Evolutionary conservation across 1,139 yeast species (phyloP).

Genomic region (Yamadazyma conglobata): DNA sequence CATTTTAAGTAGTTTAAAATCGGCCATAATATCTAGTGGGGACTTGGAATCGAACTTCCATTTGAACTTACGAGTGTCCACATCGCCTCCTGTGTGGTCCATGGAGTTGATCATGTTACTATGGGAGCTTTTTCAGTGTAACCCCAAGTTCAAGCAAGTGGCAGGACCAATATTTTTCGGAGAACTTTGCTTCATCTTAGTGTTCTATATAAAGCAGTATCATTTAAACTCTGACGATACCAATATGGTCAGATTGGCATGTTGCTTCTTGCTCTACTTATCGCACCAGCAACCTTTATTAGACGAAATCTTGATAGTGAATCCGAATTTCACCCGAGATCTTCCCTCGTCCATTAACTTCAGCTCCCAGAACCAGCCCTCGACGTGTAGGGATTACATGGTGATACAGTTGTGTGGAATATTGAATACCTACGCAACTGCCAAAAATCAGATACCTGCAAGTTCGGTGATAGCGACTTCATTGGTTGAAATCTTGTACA

Average conservation of each 20-base stretch:
- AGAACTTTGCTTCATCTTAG: constrained; percentile 52
- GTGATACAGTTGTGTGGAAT: constrained; percentile 47
- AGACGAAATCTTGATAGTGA: constrained; percentile 35
- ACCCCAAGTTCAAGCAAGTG: constrained; percentile 47
- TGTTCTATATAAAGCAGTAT: constrained; percentile 56
- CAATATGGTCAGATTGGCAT: constrained; percentile 54
- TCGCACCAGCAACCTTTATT: constrained; percentile 47
- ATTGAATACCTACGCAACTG: constrained; percentile 12
- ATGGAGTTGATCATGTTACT: constrained; percentile 57
- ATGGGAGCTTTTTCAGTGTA: constrained; percentile 80
- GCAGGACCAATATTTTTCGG: constrained; percentile 48
- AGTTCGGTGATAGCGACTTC: constrained; percentile 35
- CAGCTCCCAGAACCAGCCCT: constrained; percentile 20
- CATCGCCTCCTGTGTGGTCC: constrained; percentile 47
- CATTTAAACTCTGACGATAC: constrained; percentile 24
- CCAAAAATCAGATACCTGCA: constrained; percentile 7
- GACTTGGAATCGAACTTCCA: constrained; percentile 5
- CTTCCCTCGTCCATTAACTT: constrained; percentile 43
- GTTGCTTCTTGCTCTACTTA: constrained; percentile 59
- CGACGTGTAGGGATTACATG: constrained; percentile 59
- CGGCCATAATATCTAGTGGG: constrained; percentile 28
- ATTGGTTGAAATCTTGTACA: constrained; percentile 56
- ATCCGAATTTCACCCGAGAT: constrained; percentile 34
- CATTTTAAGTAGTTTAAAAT: constrained; percentile 43
- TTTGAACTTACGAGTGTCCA: constrained; percentile 6